These are phyloP conservation scores for Eucalyptus caleyi DNA, from an alignment of 345 rosid species.

Conservation along the genomic window DNA sequence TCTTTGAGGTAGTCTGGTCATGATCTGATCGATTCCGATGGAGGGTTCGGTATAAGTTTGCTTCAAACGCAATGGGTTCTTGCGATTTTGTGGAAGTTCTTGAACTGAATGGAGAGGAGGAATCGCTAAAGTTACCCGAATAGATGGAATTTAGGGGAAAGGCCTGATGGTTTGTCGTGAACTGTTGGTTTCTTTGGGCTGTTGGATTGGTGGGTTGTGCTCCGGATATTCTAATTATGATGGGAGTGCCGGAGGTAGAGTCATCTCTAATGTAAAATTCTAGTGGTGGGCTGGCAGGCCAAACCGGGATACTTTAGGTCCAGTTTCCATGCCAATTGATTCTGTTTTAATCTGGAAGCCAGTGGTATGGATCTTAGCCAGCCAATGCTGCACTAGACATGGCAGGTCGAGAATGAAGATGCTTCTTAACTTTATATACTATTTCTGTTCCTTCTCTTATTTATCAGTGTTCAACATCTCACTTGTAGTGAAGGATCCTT, in stretches of 20 bases:
- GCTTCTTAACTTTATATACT: neutral
- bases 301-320: neutral
- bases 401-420: neutral
- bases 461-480: neutral
- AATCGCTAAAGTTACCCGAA: no score
- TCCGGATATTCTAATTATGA: neutral
- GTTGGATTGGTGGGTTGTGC: neutral
- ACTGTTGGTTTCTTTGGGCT: neutral
- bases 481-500: neutral
- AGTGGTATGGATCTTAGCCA: neutral
- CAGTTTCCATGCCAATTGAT: neutral
- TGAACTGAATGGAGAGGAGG: no score
- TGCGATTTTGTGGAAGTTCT: neutral
- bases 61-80: neutral
- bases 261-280: neutral
- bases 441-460: neutral
- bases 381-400: neutral
- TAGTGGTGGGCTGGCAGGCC: neutral
- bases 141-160: neutral
- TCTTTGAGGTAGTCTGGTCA: neutral
- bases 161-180: neutral
- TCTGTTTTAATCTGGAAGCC: neutral
- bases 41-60: neutral
- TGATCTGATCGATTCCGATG: neutral
- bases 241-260: neutral